A percentile compares a stretch with the other conserved stretches of the same genome.
These are phyloP conservation scores for Chlamydomonas asymmetrica DNA, from an alignment of 139 green algal genomes.

Conservation along the genomic window DNA sequence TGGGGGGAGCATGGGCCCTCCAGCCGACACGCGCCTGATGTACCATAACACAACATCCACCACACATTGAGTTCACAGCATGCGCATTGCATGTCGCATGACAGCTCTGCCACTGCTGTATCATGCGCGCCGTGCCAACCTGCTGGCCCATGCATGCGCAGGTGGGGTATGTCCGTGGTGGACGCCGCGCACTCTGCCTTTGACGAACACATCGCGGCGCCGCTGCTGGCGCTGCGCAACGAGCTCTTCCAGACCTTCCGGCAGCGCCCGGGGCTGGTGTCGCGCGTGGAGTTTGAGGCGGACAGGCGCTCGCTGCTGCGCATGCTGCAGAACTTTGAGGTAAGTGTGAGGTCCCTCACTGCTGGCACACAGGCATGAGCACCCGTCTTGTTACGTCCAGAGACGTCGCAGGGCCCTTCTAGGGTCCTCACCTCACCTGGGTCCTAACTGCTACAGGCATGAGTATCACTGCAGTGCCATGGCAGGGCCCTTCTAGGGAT, in stretches of 20 bases:
- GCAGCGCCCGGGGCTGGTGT: constrained; percentile 60
- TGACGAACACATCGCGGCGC: constrained; percentile 62
- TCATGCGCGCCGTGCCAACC: too few species aligned
- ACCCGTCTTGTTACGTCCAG: too few species aligned
- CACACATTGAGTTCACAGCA: neutral
- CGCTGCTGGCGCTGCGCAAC: constrained; percentile 62
- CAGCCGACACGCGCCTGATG: too few species aligned
- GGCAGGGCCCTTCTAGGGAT: too few species aligned
- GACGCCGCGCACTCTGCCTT: neutral
- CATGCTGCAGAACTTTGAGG: constrained; percentile 84
- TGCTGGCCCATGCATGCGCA: constrained; percentile 11
- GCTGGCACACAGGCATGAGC: too few species aligned
- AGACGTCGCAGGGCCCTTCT: too few species aligned
- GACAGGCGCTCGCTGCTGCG: constrained; percentile 70
- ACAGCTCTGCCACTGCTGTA: neutral
- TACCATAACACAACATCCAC: too few species aligned
- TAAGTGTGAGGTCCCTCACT: too few species aligned
- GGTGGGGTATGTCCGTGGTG: neutral
- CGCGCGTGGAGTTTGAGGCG: constrained; percentile 65
- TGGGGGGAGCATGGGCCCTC: too few species aligned
- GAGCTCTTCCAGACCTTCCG: constrained; percentile 86
- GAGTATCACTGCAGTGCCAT: too few species aligned
- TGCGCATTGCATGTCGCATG: neutral
- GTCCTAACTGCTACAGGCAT: too few species aligned
- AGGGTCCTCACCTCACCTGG: too few species aligned